These are phyloP conservation scores for Botryosphaeria dothidea DNA, from an alignment of 2,329 filamentous ascomycete genomes.

Conservation along the genomic window DNA sequence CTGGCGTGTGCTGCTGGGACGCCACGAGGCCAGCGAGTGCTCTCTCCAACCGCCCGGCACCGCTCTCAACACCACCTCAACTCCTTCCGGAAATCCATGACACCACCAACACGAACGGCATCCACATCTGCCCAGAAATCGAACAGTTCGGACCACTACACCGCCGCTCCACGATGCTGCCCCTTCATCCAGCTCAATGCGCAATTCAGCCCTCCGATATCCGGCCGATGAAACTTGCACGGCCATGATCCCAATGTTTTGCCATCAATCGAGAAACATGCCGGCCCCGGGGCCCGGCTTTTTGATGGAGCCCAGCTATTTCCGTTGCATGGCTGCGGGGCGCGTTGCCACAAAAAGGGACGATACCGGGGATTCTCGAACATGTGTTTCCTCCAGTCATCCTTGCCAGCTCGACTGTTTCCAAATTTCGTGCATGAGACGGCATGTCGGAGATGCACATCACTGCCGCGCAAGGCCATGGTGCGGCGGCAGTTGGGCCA, in stretches of 20 bases:
- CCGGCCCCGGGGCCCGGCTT: neutral
- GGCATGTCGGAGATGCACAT: neutral
- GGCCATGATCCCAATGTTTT: neutral
- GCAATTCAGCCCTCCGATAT: neutral
- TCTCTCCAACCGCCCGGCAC: neutral
- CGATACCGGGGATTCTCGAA: neutral
- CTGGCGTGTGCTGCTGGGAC: neutral
- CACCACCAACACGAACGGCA: neutral
- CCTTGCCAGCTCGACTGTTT: neutral
- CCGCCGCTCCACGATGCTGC: neutral
- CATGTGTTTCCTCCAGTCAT: neutral
- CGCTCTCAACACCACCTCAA: neutral
- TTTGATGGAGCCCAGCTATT: neutral
- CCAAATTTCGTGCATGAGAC: constrained; percentile 6
- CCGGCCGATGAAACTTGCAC: neutral
- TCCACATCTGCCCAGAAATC: neutral
- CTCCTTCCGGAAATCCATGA: neutral
- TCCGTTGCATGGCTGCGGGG: neutral
- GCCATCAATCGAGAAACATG: neutral
- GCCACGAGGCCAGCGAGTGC: neutral
- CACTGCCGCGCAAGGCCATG: neutral
- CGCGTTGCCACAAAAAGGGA: neutral
- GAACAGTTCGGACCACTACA: neutral
- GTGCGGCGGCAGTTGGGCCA: neutral
- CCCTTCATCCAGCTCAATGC: neutral